Evolutionary conservation across 1,284 basidiomycete genomes (phyloP).

Genomic region (Trichosporon ovoides): DNA sequence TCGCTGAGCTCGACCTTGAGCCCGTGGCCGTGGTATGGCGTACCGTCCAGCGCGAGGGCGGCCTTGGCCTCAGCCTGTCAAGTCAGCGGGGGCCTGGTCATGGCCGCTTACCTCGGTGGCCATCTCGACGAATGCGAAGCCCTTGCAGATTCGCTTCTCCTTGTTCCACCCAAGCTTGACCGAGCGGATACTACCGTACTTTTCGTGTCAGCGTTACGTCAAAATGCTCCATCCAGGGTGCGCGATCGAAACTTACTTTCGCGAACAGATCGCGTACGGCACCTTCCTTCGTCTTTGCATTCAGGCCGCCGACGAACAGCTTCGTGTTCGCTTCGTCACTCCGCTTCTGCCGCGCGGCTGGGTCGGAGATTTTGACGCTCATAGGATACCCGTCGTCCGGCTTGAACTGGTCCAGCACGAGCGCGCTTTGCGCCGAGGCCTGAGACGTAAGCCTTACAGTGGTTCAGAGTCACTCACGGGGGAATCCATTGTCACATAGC

Average conservation of each 20-base stretch:
- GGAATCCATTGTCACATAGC: slow-evolving; percentile 84
- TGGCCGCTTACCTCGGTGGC: slow-evolving; percentile 62
- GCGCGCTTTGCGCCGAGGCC: slow-evolving; percentile 68
- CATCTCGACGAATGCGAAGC: slow-evolving; percentile 92
- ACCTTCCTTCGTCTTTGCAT: slow-evolving; percentile 58
- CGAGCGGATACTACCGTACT: slow-evolving; percentile 77
- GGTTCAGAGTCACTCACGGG: slow-evolving; percentile 56
- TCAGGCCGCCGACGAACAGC: slow-evolving; percentile 77
- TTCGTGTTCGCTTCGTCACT: slow-evolving; percentile 82
- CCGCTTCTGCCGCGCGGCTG: slow-evolving; percentile 79
- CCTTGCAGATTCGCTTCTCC: slow-evolving; percentile 62
- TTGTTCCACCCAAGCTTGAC: slow-evolving; percentile 71
- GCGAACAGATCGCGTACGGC: slow-evolving; percentile 72
- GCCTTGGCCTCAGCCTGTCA: slow-evolving; percentile 65
- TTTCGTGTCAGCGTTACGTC: slow-evolving; percentile 12
- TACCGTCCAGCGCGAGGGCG: slow-evolving; percentile 72
- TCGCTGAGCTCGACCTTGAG: slow-evolving; percentile 41
- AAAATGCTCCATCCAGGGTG: not conserved
- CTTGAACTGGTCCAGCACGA: slow-evolving; percentile 71
- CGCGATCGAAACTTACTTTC: slow-evolving; percentile 58
- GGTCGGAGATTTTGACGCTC: slow-evolving; percentile 84
- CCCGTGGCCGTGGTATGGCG: slow-evolving; percentile 55
- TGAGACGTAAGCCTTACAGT: slow-evolving; percentile 36
- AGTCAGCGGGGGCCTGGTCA: not conserved
- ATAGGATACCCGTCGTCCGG: slow-evolving; percentile 60